Conservation (phyloP, 495 filamentous ascomycete species). For the Apiosordaria backusii region DNA sequence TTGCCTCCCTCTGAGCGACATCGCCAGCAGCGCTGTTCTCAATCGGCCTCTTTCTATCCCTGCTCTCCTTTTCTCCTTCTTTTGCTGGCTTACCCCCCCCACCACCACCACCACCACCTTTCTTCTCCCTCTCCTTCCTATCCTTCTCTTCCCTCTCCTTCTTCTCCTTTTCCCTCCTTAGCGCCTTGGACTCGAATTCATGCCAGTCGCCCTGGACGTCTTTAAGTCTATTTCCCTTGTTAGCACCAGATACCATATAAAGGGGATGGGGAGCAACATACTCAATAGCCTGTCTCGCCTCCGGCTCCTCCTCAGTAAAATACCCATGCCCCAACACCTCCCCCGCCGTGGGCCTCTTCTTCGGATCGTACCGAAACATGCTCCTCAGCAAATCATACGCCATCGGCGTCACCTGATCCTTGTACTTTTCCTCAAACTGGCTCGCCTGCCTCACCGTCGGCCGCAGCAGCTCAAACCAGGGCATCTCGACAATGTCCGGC, state of each 20-base stretch:
- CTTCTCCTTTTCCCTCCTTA: conserved; percentile 84
- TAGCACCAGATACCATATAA: conserved; percentile 16
- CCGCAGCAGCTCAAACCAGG: conserved; percentile 90
- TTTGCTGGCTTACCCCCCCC: no score
- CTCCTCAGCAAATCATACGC: conserved; percentile 77
- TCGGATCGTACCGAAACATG: conserved; percentile 87
- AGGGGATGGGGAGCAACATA: conserved; percentile 47
- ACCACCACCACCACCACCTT: conserved; percentile 39
- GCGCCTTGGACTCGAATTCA: conserved; percentile 95
- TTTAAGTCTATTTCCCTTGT: conserved; percentile 56
- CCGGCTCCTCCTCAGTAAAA: conserved; percentile 79
- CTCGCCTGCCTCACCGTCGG: conserved; percentile 70
- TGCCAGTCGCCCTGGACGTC: conserved; percentile 95
- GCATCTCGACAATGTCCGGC: conserved; percentile 85
- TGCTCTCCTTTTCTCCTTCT: neutral
- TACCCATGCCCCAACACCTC: conserved; percentile 88
- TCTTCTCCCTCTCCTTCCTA: conserved; percentile 23
- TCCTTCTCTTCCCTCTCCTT: conserved; percentile 66
- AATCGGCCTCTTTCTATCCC: conserved; percentile 47
- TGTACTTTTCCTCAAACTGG: conserved; percentile 81
- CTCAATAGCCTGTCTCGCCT: conserved; percentile 75
- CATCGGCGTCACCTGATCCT: conserved; percentile 63
- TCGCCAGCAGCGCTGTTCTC: conserved; percentile 23
- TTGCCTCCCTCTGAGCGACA: conserved; percentile 37
- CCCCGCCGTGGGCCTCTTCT: conserved; percentile 75